Evolutionary conservation across 495 filamentous ascomycete species (phyloP).

Genomic region (Evansstolkia leycettana): DNA sequence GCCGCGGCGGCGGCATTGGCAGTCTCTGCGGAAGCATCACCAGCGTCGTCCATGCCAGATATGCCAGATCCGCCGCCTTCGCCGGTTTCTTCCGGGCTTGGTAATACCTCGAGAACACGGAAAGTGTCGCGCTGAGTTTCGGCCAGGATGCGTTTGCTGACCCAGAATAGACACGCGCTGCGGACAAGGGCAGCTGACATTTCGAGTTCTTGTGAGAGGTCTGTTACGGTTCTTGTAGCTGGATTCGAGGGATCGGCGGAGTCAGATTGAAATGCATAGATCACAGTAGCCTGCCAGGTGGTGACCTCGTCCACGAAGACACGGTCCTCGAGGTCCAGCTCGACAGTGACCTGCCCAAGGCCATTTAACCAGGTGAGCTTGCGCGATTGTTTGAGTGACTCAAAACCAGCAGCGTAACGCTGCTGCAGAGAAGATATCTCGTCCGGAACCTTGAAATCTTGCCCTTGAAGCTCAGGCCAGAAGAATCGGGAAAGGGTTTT

Average conservation of each 20-base stretch:
- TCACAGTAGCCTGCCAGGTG: slow-evolving; percentile 82
- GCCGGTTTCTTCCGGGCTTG: slow-evolving; percentile 29
- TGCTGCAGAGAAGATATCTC: slow-evolving; percentile 51
- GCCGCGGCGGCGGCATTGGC: slow-evolving; percentile 32
- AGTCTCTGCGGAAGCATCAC: slow-evolving; percentile 15
- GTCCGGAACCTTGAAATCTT: slow-evolving; percentile 59
- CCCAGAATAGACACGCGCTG: slow-evolving; percentile 78
- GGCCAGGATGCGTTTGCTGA: slow-evolving; percentile 60
- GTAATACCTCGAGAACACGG: slow-evolving; percentile 51
- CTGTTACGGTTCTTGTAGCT: slow-evolving; percentile 40
- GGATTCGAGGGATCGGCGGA: slow-evolving; percentile 12
- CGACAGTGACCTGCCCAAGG: slow-evolving; percentile 67
- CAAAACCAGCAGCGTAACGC: slow-evolving; percentile 65
- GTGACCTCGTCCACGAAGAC: slow-evolving; percentile 60
- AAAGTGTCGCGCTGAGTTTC: slow-evolving; percentile 42
- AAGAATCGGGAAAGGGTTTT: slow-evolving; percentile 88
- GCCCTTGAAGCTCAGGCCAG: slow-evolving; percentile 77
- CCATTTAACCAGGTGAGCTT: slow-evolving; percentile 82
- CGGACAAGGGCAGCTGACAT: slow-evolving; percentile 70
- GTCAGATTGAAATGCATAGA: slow-evolving; percentile 64
- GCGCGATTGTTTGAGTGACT: slow-evolving; percentile 62
- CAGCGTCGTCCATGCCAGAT: slow-evolving; percentile 17
- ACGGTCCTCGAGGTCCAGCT: slow-evolving; percentile 74
- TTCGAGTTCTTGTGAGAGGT: slow-evolving; percentile 51
- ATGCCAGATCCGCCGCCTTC: slow-evolving; percentile 15